Evolutionary conservation across 148 eudicot species (phyloP), one percentile per base, ranked within the genome.

Genomic region (Heliamphora exappendiculata): DNA sequence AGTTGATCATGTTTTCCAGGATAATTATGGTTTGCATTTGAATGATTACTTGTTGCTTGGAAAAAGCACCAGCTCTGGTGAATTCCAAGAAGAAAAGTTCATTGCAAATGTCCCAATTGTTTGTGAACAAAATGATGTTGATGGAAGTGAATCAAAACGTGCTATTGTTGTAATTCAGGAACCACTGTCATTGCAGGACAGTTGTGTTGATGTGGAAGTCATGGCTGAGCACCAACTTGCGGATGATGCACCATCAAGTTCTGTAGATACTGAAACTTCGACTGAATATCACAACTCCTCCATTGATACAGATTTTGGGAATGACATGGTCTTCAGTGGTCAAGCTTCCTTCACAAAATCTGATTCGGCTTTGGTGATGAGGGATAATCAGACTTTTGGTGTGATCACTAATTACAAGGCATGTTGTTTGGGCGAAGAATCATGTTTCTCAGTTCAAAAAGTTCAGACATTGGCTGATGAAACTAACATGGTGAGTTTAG

Each of bases 341-440:
- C 67, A 76, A 77, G 49, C 67, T 79, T 47, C 67, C 76, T 78
- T 50, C 67, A 26, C 34, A 65, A 83, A 79, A 22, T 77, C 63
- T 70, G 79, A 75, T 41, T 68, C 70, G 75, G 76, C 83, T 74
- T 34, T 65, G 53, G 67, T 22, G 33, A 28, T 26, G 47, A 72
- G 80, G 75, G 72, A 70, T 14, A 73, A 76, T 78, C 77, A 67
- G 67, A 65, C 50, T 64, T 45, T 42, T 73, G 47, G 70, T 75
- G 34, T 42, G 64, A 57, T 47, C 28, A 63, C 49, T 50, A 17
- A 62, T 75, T 29, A 54, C 45, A 76, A 64, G 63, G 57, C 55
- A 58, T 29, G 34, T 75, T 79, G 53, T 69, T 79, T 65, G 70
- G 63, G 49, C 11, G 49, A 75, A 54, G 71, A 37, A 31, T 45